Evolutionary conservation across 2,329 filamentous ascomycete species (phyloP), one percentile per base, ranked within the genome.

Genomic region (Parastagonospora nodorum): DNA sequence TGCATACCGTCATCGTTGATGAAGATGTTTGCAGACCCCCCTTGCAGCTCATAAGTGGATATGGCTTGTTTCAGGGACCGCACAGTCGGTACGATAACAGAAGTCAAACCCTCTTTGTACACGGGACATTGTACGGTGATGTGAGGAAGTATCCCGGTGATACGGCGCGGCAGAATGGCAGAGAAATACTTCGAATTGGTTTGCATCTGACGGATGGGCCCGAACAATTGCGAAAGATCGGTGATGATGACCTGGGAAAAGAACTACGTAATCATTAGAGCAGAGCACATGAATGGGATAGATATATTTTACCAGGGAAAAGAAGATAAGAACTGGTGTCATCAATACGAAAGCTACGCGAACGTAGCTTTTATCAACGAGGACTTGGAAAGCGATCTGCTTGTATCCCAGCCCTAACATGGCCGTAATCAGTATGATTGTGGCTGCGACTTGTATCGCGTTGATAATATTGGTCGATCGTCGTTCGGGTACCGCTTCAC

Each of bases 161-260:
- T 81, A n/a, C 67, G 61, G 10, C 53, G 57, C 2, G 69, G 67
- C 4, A 66, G 52, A 27, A 80, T 78, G 1, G 88, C 90, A 0
- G 90, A 93, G 75, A 88, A 94, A 77, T 87, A 93, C 71, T 88
- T 89, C 66, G 88, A 91, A 80, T 94, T 94, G 63, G 81, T 76
- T 29, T 80, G 83, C 71, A 93, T 80, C 68, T 93, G 88, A 42
- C 83, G 82, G 48, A 92, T 84, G 1, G 90, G 89, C 5, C 90
- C 90, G 51, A 92, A 83, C 78, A 93, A 90, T 67, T 80, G 71
- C 64, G 64, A 47, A 15, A 67, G 5, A 29, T 68, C 63, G n/a
- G 53, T 53, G 4, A 67, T 48, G 8, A 64, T 42, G 1, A 57
- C 55, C 57, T 67, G 63, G 48, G 66, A 69, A 50, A 72, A 72